Evolutionary conservation across 2,329 filamentous ascomycete species (phyloP), one percentile per base, ranked within the genome.

Genomic region (Dactylellina cionopaga): DNA sequence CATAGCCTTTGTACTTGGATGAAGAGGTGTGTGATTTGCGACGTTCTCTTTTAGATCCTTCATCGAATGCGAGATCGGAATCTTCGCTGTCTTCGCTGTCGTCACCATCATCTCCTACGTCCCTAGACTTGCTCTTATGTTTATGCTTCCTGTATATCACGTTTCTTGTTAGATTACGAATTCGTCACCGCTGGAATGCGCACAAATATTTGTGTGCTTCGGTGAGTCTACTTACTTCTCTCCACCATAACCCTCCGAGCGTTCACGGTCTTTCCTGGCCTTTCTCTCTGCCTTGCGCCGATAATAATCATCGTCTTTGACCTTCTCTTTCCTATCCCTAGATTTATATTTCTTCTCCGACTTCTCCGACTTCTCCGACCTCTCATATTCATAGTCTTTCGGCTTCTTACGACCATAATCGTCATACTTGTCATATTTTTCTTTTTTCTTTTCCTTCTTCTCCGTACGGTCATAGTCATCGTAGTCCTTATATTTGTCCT

Each of bases 281-380:
- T 39, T 63, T 19, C 58, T 43, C 46, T 74, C 65, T 1, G 49
- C 74, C 15, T 75, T 72, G 19, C 69, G 64, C 25, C 64, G 51
- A 31, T 74, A 73, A 27, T 75, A 75, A 3, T 66, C 74, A 3
- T 68, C 63, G 25, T 72, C 74, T 31, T 74, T 56, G 9, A 70
- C 59, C 46, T 69, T 72, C 15, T 74, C 64, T 31, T 74, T 75
- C 47, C 68, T 66, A 15, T 75, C 60, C 17, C 69, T 75, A 10
- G 62, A 65, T 35, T 66, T 59, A 56, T 75, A 39, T 19, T 76
- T 76, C 41, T 69, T 74, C 35, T 63, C 55, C 35, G 63, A 65
- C 17, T 73, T 58, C n/a, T n/a, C n/a, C n/a, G n/a, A n/a, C 17
- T 47, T 39, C 51, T 52, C 52, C 1, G 41, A 51, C 17, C 31